A percentile compares a stretch with the other conserved stretches of the same genome.
Evolutionary conservation across 352 stramenopile species (phyloP).

Genomic region (Phytophthora colocasiae): DNA sequence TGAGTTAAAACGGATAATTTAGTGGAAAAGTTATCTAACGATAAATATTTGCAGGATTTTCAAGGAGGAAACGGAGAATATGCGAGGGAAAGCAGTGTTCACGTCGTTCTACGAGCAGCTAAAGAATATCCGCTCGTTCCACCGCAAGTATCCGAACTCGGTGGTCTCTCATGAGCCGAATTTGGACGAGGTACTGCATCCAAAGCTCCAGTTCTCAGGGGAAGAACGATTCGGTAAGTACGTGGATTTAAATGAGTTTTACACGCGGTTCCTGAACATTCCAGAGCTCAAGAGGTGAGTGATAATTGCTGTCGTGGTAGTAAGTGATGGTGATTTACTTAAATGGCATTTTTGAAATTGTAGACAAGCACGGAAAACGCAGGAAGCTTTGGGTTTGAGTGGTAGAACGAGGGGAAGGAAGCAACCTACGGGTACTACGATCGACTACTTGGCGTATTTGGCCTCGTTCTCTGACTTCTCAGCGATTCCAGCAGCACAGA

Average conservation of each 20-base stretch:
- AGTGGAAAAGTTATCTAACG: too few species aligned
- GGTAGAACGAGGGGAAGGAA: conserved; percentile 26
- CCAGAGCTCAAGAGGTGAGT: conserved; percentile 58
- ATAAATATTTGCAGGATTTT: conserved; percentile 57
- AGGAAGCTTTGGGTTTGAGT: conserved; percentile 28
- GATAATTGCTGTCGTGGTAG: background rate
- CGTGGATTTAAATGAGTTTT: conserved; percentile 90
- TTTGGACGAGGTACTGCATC: conserved; percentile 66
- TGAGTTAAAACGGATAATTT: conserved; percentile 33
- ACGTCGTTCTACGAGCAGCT: conserved; percentile 92
- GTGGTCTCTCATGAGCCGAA: conserved; percentile 70
- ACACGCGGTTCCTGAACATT: conserved; percentile 82
- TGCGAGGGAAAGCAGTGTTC: conserved; percentile 81
- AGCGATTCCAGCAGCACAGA: conserved; percentile 62
- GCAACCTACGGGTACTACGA: conserved; percentile 16
- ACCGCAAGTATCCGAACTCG: conserved; percentile 85
- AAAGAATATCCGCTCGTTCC: conserved; percentile 85
- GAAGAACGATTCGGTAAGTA: conserved; percentile 92
- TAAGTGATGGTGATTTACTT: background rate
- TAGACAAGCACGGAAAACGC: conserved; percentile 45
- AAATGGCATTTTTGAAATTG: conserved; percentile 4
- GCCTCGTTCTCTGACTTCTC: conserved; percentile 73
- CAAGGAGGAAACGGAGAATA: conserved; percentile 76
- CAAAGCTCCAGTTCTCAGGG: conserved; percentile 83
- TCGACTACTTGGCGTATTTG: conserved; percentile 84